phyloP scores from a whole-genome alignment of 1,284 basidiomycete species.

The Hymenochaete sp. region DNA sequence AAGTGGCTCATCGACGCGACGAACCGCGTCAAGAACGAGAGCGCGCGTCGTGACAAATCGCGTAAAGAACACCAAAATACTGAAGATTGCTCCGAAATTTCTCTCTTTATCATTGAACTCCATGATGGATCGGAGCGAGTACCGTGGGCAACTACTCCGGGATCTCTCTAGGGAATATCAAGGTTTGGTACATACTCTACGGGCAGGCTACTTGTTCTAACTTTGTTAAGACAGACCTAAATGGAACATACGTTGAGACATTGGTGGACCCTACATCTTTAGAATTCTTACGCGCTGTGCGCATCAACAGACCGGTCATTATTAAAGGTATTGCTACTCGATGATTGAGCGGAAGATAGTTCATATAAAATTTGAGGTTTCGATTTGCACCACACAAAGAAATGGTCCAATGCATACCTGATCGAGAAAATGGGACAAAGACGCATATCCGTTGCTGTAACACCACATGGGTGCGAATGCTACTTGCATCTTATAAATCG shows the following conservation, averaged over 20 bases:
- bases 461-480: conserved; percentile 64
- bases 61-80: no score
- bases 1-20: no score
- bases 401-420: conserved; percentile 64
- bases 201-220: neutral
- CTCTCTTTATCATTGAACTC: no score
- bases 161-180: conserved; percentile 23
- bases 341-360: neutral
- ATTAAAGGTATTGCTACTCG: conserved; percentile 47
- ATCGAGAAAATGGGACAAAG: conserved; percentile 42
- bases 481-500: no score
- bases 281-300: conserved; percentile 66
- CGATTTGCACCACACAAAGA: conserved; percentile 31
- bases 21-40: no score
- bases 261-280: conserved; percentile 49
- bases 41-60: conserved; percentile 9
- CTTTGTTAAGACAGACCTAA: conserved; percentile 42
- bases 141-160: neutral
- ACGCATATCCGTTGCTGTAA: conserved; percentile 66
- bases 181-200: conserved; percentile 17
- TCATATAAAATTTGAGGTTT: conserved; percentile 27
- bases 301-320: conserved; percentile 70
- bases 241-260: conserved; percentile 48
- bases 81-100: no score
- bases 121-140: no score